Percentiles rank a stretch among this genome's conserved stretches.
phyloP scores from a whole-genome alignment of 208 protist species.

The Wallacemonas sp. region DNA sequence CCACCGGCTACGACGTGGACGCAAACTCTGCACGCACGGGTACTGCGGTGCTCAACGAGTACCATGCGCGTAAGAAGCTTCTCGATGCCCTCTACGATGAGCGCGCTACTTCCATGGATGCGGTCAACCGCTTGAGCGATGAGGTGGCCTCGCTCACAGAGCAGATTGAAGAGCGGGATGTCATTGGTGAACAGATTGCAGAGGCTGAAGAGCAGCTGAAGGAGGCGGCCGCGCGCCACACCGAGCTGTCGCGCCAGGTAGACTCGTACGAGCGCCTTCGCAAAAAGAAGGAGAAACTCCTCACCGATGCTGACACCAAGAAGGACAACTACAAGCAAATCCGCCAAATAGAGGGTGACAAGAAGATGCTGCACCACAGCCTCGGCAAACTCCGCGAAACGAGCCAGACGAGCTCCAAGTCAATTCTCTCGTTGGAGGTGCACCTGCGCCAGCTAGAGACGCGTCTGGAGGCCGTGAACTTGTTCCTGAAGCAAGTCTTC shows the following conservation, averaged over 20 bases:
- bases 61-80: conserved; percentile 35
- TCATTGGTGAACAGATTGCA: conserved; percentile 48
- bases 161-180: conserved; percentile 38
- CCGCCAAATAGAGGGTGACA: conserved; percentile 73
- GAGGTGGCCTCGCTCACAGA: conserved; percentile 52
- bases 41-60: conserved; percentile 49
- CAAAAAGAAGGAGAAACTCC: conserved; percentile 82
- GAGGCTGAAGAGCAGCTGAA: conserved; percentile 54
- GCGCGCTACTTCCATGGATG: conserved; percentile 27
- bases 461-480: conserved; percentile 67
- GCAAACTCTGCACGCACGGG: conserved; percentile 21
- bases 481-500: conserved; percentile 81
- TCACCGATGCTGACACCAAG: conserved; percentile 32
- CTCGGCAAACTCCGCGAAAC: conserved; percentile 74
- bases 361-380: conserved; percentile 70
- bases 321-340: conserved; percentile 70
- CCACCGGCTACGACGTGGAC: conserved; percentile 53
- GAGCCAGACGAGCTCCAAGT: conserved; percentile 70
- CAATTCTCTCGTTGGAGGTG: conserved; percentile 76
- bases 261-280: conserved; percentile 71
- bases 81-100: conserved; percentile 48
- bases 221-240: conserved; percentile 36
- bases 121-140: conserved; percentile 50
- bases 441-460: conserved; percentile 77
- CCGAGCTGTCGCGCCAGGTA: conserved; percentile 51